Evolutionary conservation across 2,329 filamentous ascomycete species (phyloP).

Genomic region (Diaporthe citri): DNA sequence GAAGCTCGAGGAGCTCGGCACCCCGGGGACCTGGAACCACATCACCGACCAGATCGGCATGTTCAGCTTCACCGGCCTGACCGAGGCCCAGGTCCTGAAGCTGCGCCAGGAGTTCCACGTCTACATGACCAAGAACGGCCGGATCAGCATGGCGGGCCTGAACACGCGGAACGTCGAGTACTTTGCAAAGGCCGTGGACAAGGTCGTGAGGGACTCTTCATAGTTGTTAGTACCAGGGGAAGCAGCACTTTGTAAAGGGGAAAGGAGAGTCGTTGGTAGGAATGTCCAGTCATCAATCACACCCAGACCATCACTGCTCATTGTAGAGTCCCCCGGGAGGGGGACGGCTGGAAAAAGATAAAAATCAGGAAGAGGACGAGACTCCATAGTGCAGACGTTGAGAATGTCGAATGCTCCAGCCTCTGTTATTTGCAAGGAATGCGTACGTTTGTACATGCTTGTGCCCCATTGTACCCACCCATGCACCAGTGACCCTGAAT

Average conservation of each 20-base stretch:
- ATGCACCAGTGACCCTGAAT: background rate
- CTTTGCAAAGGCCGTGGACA: conserved; percentile 89
- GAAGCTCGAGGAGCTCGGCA: conserved; percentile 86
- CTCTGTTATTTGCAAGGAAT: conserved; percentile 5
- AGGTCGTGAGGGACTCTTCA: conserved; percentile 74
- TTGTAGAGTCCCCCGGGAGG: background rate
- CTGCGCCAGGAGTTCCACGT: conserved; percentile 79
- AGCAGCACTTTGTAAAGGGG: too few relatives aligned
- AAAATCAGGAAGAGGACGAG: background rate
- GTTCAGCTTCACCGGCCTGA: conserved; percentile 94
- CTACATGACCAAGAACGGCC: conserved; percentile 97
- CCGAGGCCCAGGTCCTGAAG: conserved; percentile 78
- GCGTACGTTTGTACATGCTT: conserved; percentile 12
- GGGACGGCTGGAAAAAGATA: too few relatives aligned
- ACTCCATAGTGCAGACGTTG: background rate
- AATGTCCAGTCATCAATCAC: background rate
- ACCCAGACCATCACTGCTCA: background rate
- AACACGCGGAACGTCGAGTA: conserved; percentile 94
- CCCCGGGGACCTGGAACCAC: conserved; percentile 94
- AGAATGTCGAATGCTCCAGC: conserved; percentile 9
- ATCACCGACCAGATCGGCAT: conserved; percentile 99
- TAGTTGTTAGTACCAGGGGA: conserved; percentile 33
- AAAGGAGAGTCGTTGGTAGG: background rate
- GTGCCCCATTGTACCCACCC: background rate
- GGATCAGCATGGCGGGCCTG: conserved; percentile 98